Evolutionary conservation across 176 grass and related monocot species (phyloP).

Genomic region (Zoysia pacifica): DNA sequence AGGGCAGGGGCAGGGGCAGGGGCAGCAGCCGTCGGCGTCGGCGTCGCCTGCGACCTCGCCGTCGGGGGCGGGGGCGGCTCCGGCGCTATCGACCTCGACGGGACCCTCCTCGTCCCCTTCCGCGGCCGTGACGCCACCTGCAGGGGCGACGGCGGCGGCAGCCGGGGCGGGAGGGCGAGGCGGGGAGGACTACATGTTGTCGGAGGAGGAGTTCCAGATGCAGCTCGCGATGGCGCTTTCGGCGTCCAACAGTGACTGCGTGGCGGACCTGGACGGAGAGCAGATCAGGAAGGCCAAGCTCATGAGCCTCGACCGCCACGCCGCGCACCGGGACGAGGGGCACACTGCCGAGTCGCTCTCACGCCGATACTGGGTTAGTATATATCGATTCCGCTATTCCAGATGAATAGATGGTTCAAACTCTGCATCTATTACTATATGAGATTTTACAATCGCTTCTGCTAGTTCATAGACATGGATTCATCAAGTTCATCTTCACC

Average conservation of each 20-base stretch:
- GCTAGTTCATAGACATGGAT: neutral
- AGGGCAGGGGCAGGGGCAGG: neutral
- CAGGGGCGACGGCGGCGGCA: slow-evolving; percentile 6
- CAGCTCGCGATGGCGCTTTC: slow-evolving; percentile 94
- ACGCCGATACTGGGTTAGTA: slow-evolving; percentile 84
- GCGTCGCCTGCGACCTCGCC: slow-evolving; percentile 52
- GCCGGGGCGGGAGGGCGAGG: slow-evolving; percentile 18
- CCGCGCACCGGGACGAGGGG: slow-evolving; percentile 57
- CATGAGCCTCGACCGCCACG: slow-evolving; percentile 76
- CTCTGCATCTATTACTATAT: neutral
- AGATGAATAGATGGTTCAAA: neutral
- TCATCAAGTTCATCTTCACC: neutral
- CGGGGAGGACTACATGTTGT: slow-evolving; percentile 73
- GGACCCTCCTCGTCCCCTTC: slow-evolving; percentile 46
- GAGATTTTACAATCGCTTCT: neutral
- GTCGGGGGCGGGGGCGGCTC: slow-evolving; percentile 30
- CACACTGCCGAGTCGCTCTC: slow-evolving; percentile 80
- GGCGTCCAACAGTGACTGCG: slow-evolving; percentile 79
- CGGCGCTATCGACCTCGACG: slow-evolving; percentile 42
- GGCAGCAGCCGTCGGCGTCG: slow-evolving; percentile 27
- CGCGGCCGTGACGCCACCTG: slow-evolving; percentile 26
- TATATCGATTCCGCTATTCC: neutral
- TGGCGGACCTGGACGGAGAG: slow-evolving; percentile 78
- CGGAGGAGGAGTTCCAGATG: slow-evolving; percentile 99
- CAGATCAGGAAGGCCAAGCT: slow-evolving; percentile 95